Evolutionary conservation across 257 asterid species (phyloP), one percentile per base, ranked within the genome.

Genomic region (Ophiorrhiza pumila): DNA sequence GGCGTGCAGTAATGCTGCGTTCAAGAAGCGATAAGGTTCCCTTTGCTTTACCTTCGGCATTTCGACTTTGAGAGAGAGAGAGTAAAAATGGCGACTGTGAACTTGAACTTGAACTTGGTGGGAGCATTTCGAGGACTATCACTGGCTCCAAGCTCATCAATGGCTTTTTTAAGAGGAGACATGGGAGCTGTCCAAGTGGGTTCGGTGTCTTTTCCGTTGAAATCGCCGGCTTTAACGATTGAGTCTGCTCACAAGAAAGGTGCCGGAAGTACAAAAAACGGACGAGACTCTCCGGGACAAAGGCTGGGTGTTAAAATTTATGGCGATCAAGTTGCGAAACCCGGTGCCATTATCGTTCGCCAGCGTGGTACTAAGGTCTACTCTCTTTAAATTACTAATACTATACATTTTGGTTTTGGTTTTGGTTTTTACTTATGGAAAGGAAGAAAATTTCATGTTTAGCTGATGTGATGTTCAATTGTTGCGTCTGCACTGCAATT

Each of bases 161-260:
- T 85, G 1, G 79, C 90, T 78, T 86, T 87, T 74, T 55, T 81
- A 58, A 78, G 78, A 76, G 96, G 96, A 80, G 97, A 89, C 12
- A 81, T 72, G 65, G 90, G 81, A 41, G 72, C 87, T 32, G 50
- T 83, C 83, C 71, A 68, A 66, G 68, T n/a, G 79, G 0, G 81
- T 79, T 11, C 80, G 76, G 31, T 83, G n/a, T 69, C 90, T 0
- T 81, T 91, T 53, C 96, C 96, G 32, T 73, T 85, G 70, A 86
- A 85, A 73, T 42, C 80, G 31, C 93, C 88, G 35, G 52, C 69
- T 22, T 78, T 90, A 69, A 87, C 91, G 20, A 91, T 93, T 72
- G 92, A 88, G 85, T 88, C 93, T 13, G 98, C 98, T 15, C 97
- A 93, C 84, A 93, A 93, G 90, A 93, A 91, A 79, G 98, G 97